Conservation (phyloP, 208 protist species). For the Tritrichomonas musculus region DNA sequence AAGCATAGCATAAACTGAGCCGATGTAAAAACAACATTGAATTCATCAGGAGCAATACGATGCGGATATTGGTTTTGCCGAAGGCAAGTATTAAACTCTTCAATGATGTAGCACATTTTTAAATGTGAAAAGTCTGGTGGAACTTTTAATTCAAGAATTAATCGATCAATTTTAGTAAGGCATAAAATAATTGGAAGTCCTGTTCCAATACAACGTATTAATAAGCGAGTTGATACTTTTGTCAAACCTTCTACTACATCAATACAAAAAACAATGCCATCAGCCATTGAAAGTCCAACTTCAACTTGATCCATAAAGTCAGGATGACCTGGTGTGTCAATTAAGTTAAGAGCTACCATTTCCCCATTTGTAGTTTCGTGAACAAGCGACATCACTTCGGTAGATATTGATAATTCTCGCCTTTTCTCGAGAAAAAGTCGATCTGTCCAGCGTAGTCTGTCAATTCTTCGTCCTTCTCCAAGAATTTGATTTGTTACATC, state of each 20-base stretch:
- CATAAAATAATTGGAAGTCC: slow-evolving; percentile 37
- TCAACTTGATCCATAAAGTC: slow-evolving; percentile 88
- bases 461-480: not conserved
- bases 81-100: slow-evolving; percentile 82
- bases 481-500: slow-evolving; percentile 15
- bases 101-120: slow-evolving; percentile 87
- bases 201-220: not conserved
- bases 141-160: slow-evolving; percentile 95
- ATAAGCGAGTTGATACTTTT: not conserved
- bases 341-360: slow-evolving; percentile 77
- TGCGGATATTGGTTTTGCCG: slow-evolving; percentile 35
- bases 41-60: slow-evolving; percentile 39
- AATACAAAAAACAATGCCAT: slow-evolving; percentile 86
- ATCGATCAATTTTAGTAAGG: slow-evolving; percentile 73
- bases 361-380: slow-evolving; percentile 55
- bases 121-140: slow-evolving; percentile 92
- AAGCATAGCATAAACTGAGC: slow-evolving; percentile 36
- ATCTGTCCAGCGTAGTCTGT: slow-evolving; percentile 61
- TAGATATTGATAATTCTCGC: slow-evolving; percentile 65
- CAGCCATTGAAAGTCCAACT: slow-evolving; percentile 73
- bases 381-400: slow-evolving; percentile 65
- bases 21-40: slow-evolving; percentile 43
- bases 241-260: slow-evolving; percentile 90
- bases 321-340: slow-evolving; percentile 95
- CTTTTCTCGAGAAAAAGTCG: slow-evolving; percentile 65